Conservation (phyloP, 2,329 filamentous ascomycete genomes). For the Whalleya microplaca region DNA sequence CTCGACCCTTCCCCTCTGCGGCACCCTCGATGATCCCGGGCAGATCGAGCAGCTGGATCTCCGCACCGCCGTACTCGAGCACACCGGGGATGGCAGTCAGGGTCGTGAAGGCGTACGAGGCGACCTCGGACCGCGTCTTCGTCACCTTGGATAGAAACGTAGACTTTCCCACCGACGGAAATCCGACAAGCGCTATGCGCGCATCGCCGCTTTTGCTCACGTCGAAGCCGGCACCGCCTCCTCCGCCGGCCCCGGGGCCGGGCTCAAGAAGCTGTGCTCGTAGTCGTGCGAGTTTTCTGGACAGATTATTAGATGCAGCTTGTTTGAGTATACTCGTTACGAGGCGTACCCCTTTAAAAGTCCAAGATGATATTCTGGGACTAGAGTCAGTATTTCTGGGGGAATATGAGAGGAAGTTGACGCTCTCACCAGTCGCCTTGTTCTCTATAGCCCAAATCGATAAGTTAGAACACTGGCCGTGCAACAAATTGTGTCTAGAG, state of each 20-base stretch:
- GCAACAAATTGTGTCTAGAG: not conserved
- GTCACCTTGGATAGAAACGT: constrained; percentile 99
- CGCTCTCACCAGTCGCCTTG: constrained; percentile 89
- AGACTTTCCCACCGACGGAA: constrained; percentile 97
- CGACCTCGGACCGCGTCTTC: constrained; percentile 94
- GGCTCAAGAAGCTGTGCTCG: constrained; percentile 94
- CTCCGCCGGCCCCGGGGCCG: constrained; percentile 74
- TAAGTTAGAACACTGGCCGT: constrained; percentile 10
- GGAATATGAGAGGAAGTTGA: not conserved
- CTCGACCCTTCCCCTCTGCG: constrained; percentile 91
- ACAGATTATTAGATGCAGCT: constrained; percentile 10
- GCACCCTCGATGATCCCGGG: constrained; percentile 98
- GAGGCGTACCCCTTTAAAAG: constrained; percentile 84
- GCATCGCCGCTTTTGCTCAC: constrained; percentile 97
- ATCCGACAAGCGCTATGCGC: constrained; percentile 95
- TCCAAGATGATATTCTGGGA: constrained; percentile 92
- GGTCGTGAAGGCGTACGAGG: constrained; percentile 96
- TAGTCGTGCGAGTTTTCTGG: constrained; percentile 90
- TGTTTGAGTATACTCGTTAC: not conserved
- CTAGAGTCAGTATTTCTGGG: constrained; percentile 1
- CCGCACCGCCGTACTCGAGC: constrained; percentile 94
- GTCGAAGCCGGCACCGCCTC: constrained; percentile 84
- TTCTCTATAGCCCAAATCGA: constrained; percentile 71
- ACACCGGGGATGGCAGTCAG: constrained; percentile 97
- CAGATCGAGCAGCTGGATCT: constrained; percentile 96